These are phyloP conservation scores for Xerophyta viscosa DNA, from an alignment of 106 monocot species.

Conservation along the genomic window DNA sequence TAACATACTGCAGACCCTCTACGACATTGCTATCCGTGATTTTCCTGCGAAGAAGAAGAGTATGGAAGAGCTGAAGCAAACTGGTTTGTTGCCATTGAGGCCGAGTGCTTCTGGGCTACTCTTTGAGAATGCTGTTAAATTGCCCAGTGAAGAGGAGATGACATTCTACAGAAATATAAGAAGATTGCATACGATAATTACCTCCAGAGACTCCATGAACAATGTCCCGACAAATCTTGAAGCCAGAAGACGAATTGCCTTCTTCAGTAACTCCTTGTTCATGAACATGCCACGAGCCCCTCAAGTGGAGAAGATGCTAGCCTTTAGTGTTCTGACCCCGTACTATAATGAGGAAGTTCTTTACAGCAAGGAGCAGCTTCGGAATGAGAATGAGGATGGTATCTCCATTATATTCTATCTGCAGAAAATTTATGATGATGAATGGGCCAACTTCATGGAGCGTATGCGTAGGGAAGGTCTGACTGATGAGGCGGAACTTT, in stretches of 20 bases:
- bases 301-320: no score
- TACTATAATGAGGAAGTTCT: no score
- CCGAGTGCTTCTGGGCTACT: no score
- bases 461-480: constrained; percentile 76
- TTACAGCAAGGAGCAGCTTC: no score
- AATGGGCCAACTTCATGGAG: constrained; percentile 81
- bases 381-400: no score
- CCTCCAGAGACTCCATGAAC: constrained; percentile 77
- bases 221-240: constrained; percentile 87
- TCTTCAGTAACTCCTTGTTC: no score
- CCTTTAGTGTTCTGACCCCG: no score
- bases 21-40: no score
- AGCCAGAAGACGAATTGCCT: constrained; percentile 73
- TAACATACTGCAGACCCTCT: constrained; percentile 70
- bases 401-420: constrained; percentile 92
- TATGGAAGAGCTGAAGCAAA: constrained; percentile 49
- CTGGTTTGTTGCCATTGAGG: constrained; percentile 36
- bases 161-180: constrained; percentile 59
- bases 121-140: constrained; percentile 69
- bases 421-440: constrained; percentile 82
- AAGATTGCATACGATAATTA: constrained; percentile 68
- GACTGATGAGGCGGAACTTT: constrained; percentile 46
- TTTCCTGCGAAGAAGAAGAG: constrained; percentile 46
- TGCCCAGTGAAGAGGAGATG: constrained; percentile 33
- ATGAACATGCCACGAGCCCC: no score